phyloP scores from a whole-genome alignment of 345 rosid genomes.

The Eucalyptus fibrosa region DNA sequence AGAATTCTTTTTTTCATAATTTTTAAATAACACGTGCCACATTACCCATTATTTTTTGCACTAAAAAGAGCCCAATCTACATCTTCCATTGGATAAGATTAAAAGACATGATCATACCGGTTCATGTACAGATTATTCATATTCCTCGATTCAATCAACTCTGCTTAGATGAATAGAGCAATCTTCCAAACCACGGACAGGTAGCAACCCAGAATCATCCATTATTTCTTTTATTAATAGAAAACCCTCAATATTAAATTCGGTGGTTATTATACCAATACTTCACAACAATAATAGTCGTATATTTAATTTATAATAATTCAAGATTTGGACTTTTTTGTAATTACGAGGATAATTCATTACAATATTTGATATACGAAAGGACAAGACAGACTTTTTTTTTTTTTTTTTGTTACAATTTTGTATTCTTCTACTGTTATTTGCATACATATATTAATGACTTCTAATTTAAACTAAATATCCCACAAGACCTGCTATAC shows the following conservation, averaged over 20 bases:
- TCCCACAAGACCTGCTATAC: not conserved
- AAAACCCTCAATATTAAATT: not conserved
- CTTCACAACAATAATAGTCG: not conserved
- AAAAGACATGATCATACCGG: not conserved
- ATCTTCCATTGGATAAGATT: not conserved
- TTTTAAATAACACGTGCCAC: not conserved
- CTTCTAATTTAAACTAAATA: not conserved
- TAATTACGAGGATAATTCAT: not conserved
- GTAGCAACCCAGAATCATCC: not conserved
- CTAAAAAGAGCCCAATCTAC: not conserved
- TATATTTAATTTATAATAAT: not conserved
- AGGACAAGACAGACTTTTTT: not conserved
- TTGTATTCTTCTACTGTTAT: not conserved
- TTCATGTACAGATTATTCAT: not conserved
- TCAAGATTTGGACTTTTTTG: not conserved
- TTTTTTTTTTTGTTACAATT: not conserved
- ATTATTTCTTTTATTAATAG: not conserved
- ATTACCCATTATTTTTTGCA: not conserved
- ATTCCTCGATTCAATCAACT: not conserved
- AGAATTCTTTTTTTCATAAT: not conserved
- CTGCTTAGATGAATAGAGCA: not conserved
- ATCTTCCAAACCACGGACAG: not conserved
- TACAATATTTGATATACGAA: not conserved
- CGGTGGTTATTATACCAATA: not conserved
- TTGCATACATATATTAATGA: not conserved